phyloP scores from a whole-genome alignment of 768 basidiomycete genomes.

The Trametes cinnabarina region DNA sequence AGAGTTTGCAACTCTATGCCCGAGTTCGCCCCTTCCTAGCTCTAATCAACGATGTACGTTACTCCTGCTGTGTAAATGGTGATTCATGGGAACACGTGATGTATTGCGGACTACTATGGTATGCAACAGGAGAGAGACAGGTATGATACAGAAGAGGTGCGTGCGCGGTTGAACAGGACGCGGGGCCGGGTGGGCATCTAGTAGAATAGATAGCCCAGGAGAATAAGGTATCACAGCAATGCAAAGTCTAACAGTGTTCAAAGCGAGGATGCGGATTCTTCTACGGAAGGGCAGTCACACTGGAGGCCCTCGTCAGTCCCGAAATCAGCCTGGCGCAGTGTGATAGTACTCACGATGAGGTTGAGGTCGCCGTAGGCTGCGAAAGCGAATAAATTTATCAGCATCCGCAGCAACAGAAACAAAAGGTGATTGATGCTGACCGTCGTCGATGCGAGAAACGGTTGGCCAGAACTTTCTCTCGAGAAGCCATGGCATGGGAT shows the following conservation, averaged over 20 bases:
- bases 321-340: background rate
- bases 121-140: slow-evolving; percentile 13
- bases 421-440: slow-evolving; percentile 43
- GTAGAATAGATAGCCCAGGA: slow-evolving; percentile 38
- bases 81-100: slow-evolving; percentile 20
- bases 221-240: slow-evolving; percentile 18
- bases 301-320: slow-evolving; percentile 29
- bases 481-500: slow-evolving; percentile 77
- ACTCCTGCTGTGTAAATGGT: background rate
- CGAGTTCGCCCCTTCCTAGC: background rate
- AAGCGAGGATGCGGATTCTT: slow-evolving; percentile 56
- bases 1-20: slow-evolving; percentile 30
- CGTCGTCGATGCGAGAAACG: slow-evolving; percentile 89
- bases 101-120: slow-evolving; percentile 21
- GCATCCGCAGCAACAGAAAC: slow-evolving; percentile 7
- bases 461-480: slow-evolving; percentile 98
- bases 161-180: slow-evolving; percentile 70
- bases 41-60: background rate
- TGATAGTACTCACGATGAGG: slow-evolving; percentile 63
- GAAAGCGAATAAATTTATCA: background rate
- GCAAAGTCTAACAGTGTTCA: slow-evolving; percentile 20
- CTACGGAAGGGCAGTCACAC: slow-evolving; percentile 87
- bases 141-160: slow-evolving; percentile 30
- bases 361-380: slow-evolving; percentile 91
- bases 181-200: slow-evolving; percentile 41